Evolutionary conservation across 257 asterid genomes (phyloP).

Genomic region (Rauvolfia tetraphylla): DNA sequence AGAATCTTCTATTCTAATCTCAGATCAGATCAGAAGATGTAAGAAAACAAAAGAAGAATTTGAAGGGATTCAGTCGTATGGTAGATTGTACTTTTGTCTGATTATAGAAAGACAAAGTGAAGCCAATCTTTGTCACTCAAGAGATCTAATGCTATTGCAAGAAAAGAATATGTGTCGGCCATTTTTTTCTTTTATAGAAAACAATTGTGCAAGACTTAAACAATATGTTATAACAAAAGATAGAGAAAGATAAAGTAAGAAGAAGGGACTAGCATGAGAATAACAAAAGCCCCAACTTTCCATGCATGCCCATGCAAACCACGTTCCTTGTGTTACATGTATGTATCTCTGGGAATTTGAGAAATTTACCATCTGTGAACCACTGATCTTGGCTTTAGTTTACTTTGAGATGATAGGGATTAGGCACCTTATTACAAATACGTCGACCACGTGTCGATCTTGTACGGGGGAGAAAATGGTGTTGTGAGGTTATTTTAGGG

Average conservation of each 20-base stretch:
- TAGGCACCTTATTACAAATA: background rate
- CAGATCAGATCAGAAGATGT: slow-evolving; percentile 20
- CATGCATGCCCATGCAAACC: slow-evolving; percentile 67
- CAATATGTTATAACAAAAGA: slow-evolving; percentile 11
- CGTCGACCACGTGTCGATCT: too few relatives aligned
- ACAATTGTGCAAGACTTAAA: slow-evolving; percentile 12
- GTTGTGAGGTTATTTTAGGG: too few relatives aligned
- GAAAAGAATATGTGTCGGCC: slow-evolving; percentile 72
- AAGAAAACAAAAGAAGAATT: slow-evolving; percentile 11
- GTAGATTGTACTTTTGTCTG: slow-evolving; percentile 76
- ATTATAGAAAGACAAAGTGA: slow-evolving; percentile 62
- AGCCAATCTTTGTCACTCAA: slow-evolving; percentile 51
- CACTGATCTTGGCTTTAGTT: background rate
- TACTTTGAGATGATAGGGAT: background rate
- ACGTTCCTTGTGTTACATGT: slow-evolving; percentile 32
- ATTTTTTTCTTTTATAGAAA: slow-evolving; percentile 13
- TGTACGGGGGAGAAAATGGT: too few relatives aligned
- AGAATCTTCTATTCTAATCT: slow-evolving; percentile 3
- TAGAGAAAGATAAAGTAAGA: slow-evolving; percentile 33
- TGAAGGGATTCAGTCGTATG: slow-evolving; percentile 44
- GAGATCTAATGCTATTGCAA: slow-evolving; percentile 68
- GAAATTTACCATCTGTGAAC: background rate
- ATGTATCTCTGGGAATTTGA: background rate
- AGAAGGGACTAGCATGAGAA: slow-evolving; percentile 17
- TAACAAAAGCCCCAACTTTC: slow-evolving; percentile 48